phyloP scores from a whole-genome alignment of 805 yeast species.

The Yamadazyma phyllophila region DNA sequence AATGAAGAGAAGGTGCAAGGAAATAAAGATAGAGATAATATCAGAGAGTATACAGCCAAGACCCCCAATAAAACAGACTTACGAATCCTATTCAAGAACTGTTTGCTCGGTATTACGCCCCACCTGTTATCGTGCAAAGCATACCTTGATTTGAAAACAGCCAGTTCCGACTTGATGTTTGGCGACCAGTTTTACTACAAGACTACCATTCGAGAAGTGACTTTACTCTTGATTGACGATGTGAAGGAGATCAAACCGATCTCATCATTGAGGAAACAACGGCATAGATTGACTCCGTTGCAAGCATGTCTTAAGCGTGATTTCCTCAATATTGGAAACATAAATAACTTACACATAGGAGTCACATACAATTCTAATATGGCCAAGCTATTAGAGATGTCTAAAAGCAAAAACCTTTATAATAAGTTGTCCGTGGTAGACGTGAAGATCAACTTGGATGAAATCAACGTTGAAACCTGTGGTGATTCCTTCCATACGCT shows the following conservation, averaged over 20 bases:
- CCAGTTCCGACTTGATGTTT: slow-evolving; percentile 48
- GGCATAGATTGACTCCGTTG: not conserved
- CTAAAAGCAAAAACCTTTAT: slow-evolving; percentile 8
- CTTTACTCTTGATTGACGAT: slow-evolving; percentile 67
- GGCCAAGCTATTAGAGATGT: slow-evolving; percentile 1
- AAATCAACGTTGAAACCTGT: slow-evolving; percentile 55
- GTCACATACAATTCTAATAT: slow-evolving; percentile 10
- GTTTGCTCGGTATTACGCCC: slow-evolving; percentile 64
- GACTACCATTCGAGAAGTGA: slow-evolving; percentile 48
- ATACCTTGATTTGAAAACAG: slow-evolving; percentile 49
- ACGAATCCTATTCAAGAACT: slow-evolving; percentile 44
- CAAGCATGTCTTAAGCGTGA: slow-evolving; percentile 32
- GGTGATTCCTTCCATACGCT: slow-evolving; percentile 83
- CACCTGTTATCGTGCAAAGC: slow-evolving; percentile 56
- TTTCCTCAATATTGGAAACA: slow-evolving; percentile 49
- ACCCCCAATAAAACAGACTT: slow-evolving; percentile 21
- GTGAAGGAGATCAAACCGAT: slow-evolving; percentile 11
- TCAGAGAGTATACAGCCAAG: not conserved
- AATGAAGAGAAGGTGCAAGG: no score
- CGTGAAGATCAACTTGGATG: slow-evolving; percentile 49
- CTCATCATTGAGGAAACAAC: not conserved
- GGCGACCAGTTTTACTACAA: slow-evolving; percentile 35
- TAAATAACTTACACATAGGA: slow-evolving; percentile 39
- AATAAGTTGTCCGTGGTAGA: slow-evolving; percentile 31
- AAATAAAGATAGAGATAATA: not conserved